Base-by-base conservation (phyloP, 768 basidiomycete species). In the Amanita rubescens region DNA sequence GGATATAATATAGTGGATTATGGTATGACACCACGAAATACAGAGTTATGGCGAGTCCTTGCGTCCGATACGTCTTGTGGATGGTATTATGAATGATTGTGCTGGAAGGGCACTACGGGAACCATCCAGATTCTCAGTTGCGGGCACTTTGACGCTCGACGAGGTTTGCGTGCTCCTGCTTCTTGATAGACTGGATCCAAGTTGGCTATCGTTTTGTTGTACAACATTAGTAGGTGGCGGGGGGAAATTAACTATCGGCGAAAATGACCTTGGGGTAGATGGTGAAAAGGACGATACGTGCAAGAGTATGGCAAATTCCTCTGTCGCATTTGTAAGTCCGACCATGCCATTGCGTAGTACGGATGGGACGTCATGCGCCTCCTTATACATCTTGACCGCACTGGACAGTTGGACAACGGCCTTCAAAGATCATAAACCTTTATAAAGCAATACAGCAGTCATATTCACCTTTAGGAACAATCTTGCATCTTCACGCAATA, bases 281-380 rank as follows among this genome's bases (percentile, higher is more conserved):
- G 84, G 79, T 39, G 90, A 80, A 59, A 89, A 82, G 0, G 87
- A 90, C 6, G 92, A 91, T 44, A 92, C 85, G 62, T 91, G 89
- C 15, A 94, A 72, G 45, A 95, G 73, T 58, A 91, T 89, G 46
- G 89, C 84, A 60, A 93, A 87, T 65, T 90, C 90, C 67, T 94
- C 85, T 10, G 92, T 91, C 11, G 85, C 79, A 60, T 89, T 87
- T 19, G 86, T 89, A 53, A 96, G 75, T 57, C 80, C 79, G 37
- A 85, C 79, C 72, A 92, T 83, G 62, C 84, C 82, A 51, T 73
- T 77, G 55, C 88, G 80, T 39, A 94, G 72, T 32, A 74, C 67
- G 3, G 80, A 58, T n/a, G 73, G 60, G 10, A 72, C 68, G 14
- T 81, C 78, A 46, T 84, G 78, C n/a, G 78, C 73, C 20, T 74